Evolutionary conservation across 495 filamentous ascomycete genomes (phyloP).

Genomic region (Aspergillus sclerotiicarbonarius): DNA sequence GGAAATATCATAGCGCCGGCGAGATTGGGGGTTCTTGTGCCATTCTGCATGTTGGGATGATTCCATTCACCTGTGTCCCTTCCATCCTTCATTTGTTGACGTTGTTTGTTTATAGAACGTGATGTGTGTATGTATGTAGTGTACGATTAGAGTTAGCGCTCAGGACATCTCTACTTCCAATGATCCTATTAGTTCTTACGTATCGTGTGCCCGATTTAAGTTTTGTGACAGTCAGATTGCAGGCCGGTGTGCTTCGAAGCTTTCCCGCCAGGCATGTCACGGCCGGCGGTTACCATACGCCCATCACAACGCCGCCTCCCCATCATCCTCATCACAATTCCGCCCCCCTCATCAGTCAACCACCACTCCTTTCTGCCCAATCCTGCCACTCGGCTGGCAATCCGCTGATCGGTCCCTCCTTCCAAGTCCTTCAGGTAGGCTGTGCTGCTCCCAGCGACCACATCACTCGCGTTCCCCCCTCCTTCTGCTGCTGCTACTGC

Average conservation of each 20-base stretch:
- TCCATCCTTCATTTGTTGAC: not conserved
- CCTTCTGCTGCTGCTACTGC: not conserved
- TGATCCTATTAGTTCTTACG: too few relatives aligned
- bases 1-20: slow-evolving; percentile 47
- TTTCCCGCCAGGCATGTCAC: slow-evolving; percentile 2
- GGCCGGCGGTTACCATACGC: not conserved
- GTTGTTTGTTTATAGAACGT: not conserved
- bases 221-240: not conserved
- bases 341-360: not conserved
- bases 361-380: not conserved
- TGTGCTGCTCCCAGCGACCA: too few relatives aligned
- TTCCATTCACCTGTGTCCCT: not conserved
- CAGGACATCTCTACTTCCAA: slow-evolving; percentile 11
- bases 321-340: not conserved
- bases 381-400: not conserved
- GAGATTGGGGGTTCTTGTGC: slow-evolving; percentile 25
- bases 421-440: not conserved
- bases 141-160: slow-evolving; percentile 7
- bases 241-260: not conserved
- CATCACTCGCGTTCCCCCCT: not conserved
- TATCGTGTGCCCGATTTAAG: too few relatives aligned
- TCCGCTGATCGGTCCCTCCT: not conserved
- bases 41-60: slow-evolving; percentile 4
- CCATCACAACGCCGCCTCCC: not conserved
- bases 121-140: not conserved